phyloP scores from a whole-genome alignment of 768 basidiomycete species.

The Kwoniella bestiolae region DNA sequence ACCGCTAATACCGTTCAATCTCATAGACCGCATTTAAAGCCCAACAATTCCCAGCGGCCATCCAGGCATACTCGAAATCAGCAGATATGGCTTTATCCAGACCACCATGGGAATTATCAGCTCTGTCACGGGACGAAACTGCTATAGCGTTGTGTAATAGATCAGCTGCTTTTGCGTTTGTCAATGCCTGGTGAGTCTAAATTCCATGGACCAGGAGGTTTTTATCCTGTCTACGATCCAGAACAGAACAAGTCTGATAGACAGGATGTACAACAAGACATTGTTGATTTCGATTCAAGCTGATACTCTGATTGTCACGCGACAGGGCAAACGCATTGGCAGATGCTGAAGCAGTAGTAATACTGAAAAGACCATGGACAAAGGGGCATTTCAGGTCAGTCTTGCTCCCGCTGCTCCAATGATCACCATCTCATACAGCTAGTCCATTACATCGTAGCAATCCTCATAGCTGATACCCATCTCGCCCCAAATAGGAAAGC shows the following conservation, averaged over 20 bases:
- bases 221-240: too few species aligned
- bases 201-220: neutral
- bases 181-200: slow-evolving; percentile 65
- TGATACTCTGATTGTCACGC: neutral
- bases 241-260: too few species aligned
- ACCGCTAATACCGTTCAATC: neutral
- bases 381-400: slow-evolving; percentile 85
- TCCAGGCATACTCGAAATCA: slow-evolving; percentile 77
- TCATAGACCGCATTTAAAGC: slow-evolving; percentile 75
- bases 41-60: slow-evolving; percentile 70
- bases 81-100: slow-evolving; percentile 76
- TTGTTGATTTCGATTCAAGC: too few species aligned
- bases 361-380: slow-evolving; percentile 82
- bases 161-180: slow-evolving; percentile 80
- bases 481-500: slow-evolving; percentile 63
- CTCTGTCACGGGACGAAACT: slow-evolving; percentile 83
- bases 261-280: too few species aligned
- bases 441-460: too few species aligned
- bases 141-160: slow-evolving; percentile 89
- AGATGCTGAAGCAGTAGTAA: slow-evolving; percentile 89
- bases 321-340: slow-evolving; percentile 51
- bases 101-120: slow-evolving; percentile 86
- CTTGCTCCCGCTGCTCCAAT: neutral
- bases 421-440: too few species aligned
- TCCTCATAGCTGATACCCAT: neutral